Evolutionary conservation across 768 basidiomycete genomes (phyloP), one percentile per base, ranked within the genome.

Genomic region (Mycena floridula): DNA sequence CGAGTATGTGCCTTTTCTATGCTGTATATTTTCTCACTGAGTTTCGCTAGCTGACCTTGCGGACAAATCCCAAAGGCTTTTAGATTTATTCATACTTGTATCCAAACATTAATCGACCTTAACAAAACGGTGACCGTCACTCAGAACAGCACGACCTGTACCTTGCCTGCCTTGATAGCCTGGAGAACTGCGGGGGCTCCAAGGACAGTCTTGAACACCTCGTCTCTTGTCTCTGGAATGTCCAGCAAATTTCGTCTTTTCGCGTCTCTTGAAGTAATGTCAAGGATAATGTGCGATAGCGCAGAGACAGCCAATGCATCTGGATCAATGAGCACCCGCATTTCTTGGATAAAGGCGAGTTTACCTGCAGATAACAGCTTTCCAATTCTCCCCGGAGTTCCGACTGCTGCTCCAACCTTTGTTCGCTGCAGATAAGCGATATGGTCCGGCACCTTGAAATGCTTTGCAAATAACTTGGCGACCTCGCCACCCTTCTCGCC

Each of bases 381-480:
- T 43, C 89, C 91, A 32, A 98, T 68, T 54, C 95, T 76, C 23
- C 87, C 86, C 21, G 95, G 94, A 3, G 95, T 99, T 16, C 95
- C 95, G 22, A 88, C 89, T 16, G 91, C 95, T 32, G 85, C 75
- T 18, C 85, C 86, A 37, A 97, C 77, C 59, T 85, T 89, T n/a
- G 91, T 94, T 52, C 80, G 75, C 56, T 76, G 74, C 55, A 98
- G 73, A 66, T 92, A 89, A 13, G 79, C 69, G 56, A 87, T 79
- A 61, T 98, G 94, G 46, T 94, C 89, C 40, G 83, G 69, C 30
- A 94, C 69, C 65, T 94, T 96, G 66, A 95, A 82, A 59, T 98
- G 94, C 63, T 85, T 93, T 24, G 94, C 91, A 55, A 98, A 98
- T 22, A 99, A 77, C 62, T 97, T 97, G 18, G 88, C 93, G 25